Evolutionary conservation across 352 stramenopile genomes (phyloP).

Genomic region (Pythium sukuiense): DNA sequence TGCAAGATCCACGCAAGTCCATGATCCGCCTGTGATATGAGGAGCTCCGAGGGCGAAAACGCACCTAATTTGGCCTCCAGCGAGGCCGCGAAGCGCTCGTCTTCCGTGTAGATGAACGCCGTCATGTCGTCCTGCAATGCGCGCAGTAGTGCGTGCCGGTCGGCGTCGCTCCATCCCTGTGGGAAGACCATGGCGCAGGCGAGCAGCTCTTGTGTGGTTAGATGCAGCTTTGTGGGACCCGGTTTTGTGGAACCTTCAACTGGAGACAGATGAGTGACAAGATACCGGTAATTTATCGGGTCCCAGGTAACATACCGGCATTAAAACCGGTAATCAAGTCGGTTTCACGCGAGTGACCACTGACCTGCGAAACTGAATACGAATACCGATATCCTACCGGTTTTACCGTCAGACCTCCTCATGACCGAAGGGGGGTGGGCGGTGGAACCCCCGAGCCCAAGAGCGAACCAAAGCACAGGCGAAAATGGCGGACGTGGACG

Average conservation of each 20-base stretch:
- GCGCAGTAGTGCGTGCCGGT: slow-evolving; percentile 52
- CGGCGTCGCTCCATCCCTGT: slow-evolving; percentile 49
- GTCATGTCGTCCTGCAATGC: slow-evolving; percentile 51
- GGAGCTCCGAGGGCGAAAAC: slow-evolving; percentile 2
- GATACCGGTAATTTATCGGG: slow-evolving; percentile 17
- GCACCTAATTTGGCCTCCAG: slow-evolving; percentile 29
- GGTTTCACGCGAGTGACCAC: neutral
- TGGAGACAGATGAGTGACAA: slow-evolving; percentile 21
- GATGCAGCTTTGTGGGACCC: neutral
- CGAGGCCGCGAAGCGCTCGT: slow-evolving; percentile 41
- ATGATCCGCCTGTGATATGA: neutral
- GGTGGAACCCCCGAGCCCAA: neutral
- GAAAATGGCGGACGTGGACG: slow-evolving; percentile 32
- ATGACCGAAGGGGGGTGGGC: neutral
- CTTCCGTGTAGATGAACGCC: slow-evolving; percentile 62
- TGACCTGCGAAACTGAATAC: neutral
- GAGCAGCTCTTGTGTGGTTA: slow-evolving; percentile 2
- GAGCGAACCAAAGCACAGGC: neutral
- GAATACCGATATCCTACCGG: neutral
- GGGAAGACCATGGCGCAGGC: slow-evolving; percentile 8
- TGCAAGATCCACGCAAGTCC: neutral
- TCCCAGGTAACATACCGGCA: slow-evolving; percentile 6
- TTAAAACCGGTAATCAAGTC: slow-evolving; percentile 16
- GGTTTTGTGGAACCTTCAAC: slow-evolving; percentile 29
- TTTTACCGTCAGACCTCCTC: neutral